Conservation (phyloP, 1,139 yeast species). For the Casaregolazyma suthepensis region DNA sequence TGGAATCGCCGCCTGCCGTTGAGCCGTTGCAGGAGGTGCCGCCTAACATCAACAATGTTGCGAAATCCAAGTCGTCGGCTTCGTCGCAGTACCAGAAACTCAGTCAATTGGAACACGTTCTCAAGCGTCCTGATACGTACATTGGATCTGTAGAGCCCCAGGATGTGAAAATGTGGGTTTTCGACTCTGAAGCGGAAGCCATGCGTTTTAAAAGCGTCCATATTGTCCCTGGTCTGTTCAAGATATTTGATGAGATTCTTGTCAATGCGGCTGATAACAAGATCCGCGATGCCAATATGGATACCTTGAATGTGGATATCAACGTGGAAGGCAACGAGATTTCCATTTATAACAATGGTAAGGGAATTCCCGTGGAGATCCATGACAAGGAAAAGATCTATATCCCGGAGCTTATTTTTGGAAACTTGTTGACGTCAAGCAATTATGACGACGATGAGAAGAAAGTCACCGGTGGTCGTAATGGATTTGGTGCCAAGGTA, state of each 20-base stretch:
- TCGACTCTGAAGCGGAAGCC: constrained; percentile 58
- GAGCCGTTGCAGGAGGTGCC: constrained; percentile 11
- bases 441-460: constrained; percentile 93
- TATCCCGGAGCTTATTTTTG: constrained; percentile 95
- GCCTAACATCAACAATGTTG: not conserved
- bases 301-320: constrained; percentile 70
- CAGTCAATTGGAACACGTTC: constrained; percentile 90
- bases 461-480: constrained; percentile 98
- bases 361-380: constrained; percentile 92
- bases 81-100: constrained; percentile 89
- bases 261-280: constrained; percentile 99
- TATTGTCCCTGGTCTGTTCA: constrained; percentile 92
- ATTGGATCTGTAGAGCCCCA: constrained; percentile 90
- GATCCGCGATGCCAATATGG: constrained; percentile 90
- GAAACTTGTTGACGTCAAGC: constrained; percentile 88
- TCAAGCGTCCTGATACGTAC: constrained; percentile 96
- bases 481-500: constrained; percentile 92
- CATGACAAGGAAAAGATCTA: constrained; percentile 88
- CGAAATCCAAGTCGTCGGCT: constrained; percentile 33
- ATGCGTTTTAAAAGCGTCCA: constrained; percentile 61
- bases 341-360: constrained; percentile 86
- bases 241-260: constrained; percentile 93
- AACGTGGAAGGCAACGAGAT: constrained; percentile 70
- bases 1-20: constrained; percentile 9
- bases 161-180: constrained; percentile 80